Conservation (phyloP, 352 stramenopile genomes). For the Phytophthora pistaciae region DNA sequence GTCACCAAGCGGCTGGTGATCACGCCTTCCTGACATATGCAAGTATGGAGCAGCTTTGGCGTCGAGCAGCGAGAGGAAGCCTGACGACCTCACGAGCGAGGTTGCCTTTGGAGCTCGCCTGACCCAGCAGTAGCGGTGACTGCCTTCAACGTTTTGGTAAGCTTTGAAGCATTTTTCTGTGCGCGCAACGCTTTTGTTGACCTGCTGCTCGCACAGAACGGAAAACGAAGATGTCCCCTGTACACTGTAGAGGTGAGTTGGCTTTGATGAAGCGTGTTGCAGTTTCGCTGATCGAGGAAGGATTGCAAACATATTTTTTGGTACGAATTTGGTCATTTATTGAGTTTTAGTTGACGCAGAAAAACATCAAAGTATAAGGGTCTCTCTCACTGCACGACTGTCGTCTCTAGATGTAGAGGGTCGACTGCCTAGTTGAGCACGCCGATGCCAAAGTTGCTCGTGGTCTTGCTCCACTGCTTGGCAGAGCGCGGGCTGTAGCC, state of each 20-base stretch:
- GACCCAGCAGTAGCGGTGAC: neutral
- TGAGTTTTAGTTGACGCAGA: neutral
- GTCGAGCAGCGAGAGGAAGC: conserved; percentile 3
- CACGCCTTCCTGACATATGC: conserved; percentile 2
- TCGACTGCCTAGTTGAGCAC: conserved; percentile 14
- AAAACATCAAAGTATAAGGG: neutral
- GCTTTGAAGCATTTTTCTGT: conserved; percentile 33
- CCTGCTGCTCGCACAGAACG: conserved; percentile 1
- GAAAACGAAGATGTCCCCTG: conserved; percentile 12
- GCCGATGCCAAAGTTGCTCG: conserved; percentile 35
- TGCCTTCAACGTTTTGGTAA: neutral
- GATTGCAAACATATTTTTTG: too few species aligned
- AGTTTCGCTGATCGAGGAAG: too few species aligned
- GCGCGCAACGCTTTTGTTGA: conserved; percentile 11
- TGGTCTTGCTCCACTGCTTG: conserved; percentile 26
- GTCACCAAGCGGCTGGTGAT: neutral
- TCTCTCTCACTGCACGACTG: too few species aligned
- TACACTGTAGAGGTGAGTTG: too few species aligned
- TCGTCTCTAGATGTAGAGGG: neutral
- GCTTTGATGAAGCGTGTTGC: too few species aligned
- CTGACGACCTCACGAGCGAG: neutral
- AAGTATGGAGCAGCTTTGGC: neutral
- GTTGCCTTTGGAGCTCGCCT: neutral
- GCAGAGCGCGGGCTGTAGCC: conserved; percentile 16
- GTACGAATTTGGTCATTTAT: neutral